A percentile compares a stretch with the other conserved stretches of the same genome.
Conservation (phyloP, 106 monocot genomes). For the Dactylorhiza incarnata region DNA sequence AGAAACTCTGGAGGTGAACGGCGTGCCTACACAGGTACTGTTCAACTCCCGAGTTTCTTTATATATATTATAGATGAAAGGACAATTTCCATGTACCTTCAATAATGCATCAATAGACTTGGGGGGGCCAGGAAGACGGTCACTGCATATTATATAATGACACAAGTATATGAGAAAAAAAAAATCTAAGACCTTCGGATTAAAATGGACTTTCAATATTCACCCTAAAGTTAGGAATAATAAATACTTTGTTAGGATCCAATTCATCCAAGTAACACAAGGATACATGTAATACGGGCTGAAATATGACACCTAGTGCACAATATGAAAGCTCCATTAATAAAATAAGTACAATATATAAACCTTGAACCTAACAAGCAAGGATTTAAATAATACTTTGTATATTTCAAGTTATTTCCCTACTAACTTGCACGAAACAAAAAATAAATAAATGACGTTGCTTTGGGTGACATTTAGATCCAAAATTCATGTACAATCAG, state of each 20-base stretch:
- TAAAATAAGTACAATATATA: neutral
- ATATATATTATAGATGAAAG: neutral
- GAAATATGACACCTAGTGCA: neutral
- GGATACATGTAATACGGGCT: neutral
- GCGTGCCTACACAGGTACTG: no score
- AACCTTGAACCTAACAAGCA: no score
- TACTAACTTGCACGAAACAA: no score
- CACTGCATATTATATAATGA: slow-evolving; percentile 42
- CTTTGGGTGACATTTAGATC: no score
- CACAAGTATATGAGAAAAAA: neutral
- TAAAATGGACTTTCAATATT: neutral
- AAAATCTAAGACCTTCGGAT: neutral
- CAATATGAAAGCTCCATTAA: neutral
- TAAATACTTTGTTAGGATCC: neutral
- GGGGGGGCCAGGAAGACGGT: slow-evolving; percentile 70
- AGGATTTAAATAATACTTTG: no score
- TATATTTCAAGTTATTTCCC: no score
- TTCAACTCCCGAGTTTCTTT: no score
- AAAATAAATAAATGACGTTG: no score
- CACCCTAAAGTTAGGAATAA: neutral
- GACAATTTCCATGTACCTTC: slow-evolving; percentile 41
- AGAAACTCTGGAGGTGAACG: no score
- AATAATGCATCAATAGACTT: slow-evolving; percentile 71
- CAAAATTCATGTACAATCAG: no score
- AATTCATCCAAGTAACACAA: neutral